phyloP scores from a whole-genome alignment of 768 basidiomycete genomes.

The Cystofilobasidium bisporidii region DNA sequence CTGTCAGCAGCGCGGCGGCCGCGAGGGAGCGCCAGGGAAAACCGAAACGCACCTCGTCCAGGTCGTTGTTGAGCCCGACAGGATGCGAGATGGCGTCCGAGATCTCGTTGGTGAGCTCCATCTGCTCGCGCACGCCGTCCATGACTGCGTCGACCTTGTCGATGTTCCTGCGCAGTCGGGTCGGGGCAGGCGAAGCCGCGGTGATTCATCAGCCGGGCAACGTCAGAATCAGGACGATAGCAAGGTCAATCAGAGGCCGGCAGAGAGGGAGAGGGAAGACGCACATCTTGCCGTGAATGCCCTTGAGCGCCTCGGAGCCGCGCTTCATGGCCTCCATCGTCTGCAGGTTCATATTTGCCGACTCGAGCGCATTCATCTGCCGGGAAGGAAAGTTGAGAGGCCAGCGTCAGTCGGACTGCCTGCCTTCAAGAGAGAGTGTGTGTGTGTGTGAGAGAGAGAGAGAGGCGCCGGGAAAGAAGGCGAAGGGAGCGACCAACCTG shows the following conservation, averaged over 20 bases:
- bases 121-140: constrained; percentile 76
- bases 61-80: constrained; percentile 47
- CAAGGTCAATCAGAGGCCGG: too few species aligned
- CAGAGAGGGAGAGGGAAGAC: constrained; percentile 40
- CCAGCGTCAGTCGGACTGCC: not conserved
- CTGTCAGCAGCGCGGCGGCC: not conserved
- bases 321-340: constrained; percentile 97
- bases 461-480: not conserved
- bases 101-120: constrained; percentile 85
- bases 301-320: constrained; percentile 75
- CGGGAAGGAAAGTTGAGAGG: not conserved
- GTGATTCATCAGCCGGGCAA: too few species aligned
- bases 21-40: constrained; percentile 3
- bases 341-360: constrained; percentile 94
- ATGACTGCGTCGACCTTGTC: constrained; percentile 85
- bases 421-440: too few species aligned
- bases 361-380: constrained; percentile 83
- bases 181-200: too few species aligned
- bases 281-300: constrained; percentile 81
- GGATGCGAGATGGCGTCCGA: constrained; percentile 76
- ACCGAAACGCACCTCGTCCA: constrained; percentile 58
- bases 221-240: too few species aligned
- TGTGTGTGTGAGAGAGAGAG: too few species aligned
- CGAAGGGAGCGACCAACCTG: constrained; percentile 45
- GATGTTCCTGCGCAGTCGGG: constrained; percentile 56